phyloP scores from a whole-genome alignment of 2,329 filamentous ascomycete species.

The Phialophora macrospora region DNA sequence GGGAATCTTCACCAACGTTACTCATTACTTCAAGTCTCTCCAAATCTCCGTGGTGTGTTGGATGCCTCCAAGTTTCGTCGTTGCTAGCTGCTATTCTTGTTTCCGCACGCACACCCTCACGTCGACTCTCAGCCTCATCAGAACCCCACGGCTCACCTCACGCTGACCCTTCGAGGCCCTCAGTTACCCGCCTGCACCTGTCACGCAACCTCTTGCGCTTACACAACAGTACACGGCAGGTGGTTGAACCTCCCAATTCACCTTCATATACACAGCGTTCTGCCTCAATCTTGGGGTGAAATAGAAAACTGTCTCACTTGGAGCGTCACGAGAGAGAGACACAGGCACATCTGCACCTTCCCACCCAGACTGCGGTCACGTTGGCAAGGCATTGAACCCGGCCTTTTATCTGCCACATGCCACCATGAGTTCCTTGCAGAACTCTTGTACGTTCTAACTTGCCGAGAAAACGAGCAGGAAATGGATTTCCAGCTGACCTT shows the following conservation, averaged over 20 bases:
- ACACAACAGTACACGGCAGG: slow-evolving; percentile 24
- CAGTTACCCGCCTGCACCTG: slow-evolving; percentile 15
- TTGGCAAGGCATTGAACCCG: slow-evolving; percentile 28
- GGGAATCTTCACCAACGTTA: slow-evolving; percentile 4
- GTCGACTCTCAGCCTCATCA: slow-evolving; percentile 18
- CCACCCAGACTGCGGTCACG: slow-evolving; percentile 20
- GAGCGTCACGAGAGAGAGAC: slow-evolving; percentile 23
- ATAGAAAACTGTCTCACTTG: slow-evolving; percentile 27
- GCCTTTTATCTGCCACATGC: slow-evolving; percentile 26
- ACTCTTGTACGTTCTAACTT: slow-evolving; percentile 32
- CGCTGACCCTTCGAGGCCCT: slow-evolving; percentile 29
- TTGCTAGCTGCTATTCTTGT: slow-evolving; percentile 20
- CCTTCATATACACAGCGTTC: slow-evolving; percentile 25
- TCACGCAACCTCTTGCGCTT: slow-evolving; percentile 32
- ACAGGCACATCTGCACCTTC: slow-evolving; percentile 20
- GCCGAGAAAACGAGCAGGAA: slow-evolving; percentile 38
- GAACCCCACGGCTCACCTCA: slow-evolving; percentile 29
- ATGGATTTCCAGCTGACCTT: slow-evolving; percentile 41
- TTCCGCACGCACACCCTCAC: slow-evolving; percentile 23
- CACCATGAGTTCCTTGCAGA: slow-evolving; percentile 33
- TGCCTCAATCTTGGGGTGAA: slow-evolving; percentile 31
- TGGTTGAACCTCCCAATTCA: slow-evolving; percentile 13
- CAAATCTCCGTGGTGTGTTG: slow-evolving; percentile 5
- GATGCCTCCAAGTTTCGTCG: slow-evolving; percentile 1
- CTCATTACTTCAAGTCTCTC: slow-evolving; percentile 6